Percentiles rank a stretch among this genome's conserved stretches.
phyloP scores from a whole-genome alignment of 179 eudicot species.

The Amaranthus tricolor region DNA sequence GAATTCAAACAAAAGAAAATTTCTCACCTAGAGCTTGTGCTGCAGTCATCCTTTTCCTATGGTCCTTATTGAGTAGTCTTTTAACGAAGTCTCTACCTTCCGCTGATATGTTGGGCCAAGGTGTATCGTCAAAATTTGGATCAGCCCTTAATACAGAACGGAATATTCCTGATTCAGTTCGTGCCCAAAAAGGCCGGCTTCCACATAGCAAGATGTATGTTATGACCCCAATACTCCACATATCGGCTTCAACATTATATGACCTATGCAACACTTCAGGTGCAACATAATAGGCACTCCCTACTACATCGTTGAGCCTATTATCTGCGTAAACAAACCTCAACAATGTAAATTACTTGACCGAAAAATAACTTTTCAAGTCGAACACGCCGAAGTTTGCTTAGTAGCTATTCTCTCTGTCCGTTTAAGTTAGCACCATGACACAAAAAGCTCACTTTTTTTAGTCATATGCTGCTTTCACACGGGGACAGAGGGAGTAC shows the following conservation, averaged over 20 bases:
- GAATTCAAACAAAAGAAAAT: not conserved
- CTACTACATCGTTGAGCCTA: slow-evolving; percentile 91
- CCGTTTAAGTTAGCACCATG: too few species aligned
- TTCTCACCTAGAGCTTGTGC: slow-evolving; percentile 82
- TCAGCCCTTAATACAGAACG: slow-evolving; percentile 88
- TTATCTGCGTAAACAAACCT: slow-evolving; percentile 48
- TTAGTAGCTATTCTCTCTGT: not conserved
- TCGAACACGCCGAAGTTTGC: too few species aligned
- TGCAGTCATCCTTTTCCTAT: slow-evolving; percentile 92
- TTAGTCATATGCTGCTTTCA: too few species aligned
- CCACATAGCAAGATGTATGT: slow-evolving; percentile 92
- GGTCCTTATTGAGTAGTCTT: slow-evolving; percentile 84
- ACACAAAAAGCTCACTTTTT: too few species aligned
- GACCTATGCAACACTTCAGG: slow-evolving; percentile 98
- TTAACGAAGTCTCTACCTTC: slow-evolving; percentile 89
- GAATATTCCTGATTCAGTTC: slow-evolving; percentile 96
- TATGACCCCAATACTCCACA: slow-evolving; percentile 96
- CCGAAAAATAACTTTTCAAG: not conserved
- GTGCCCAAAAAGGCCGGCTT: slow-evolving; percentile 94
- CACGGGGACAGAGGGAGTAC: too few species aligned
- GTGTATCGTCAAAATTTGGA: slow-evolving; percentile 81
- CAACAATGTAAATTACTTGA: not conserved
- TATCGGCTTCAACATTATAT: slow-evolving; percentile 80
- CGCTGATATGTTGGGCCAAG: slow-evolving; percentile 80
- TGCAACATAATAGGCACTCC: slow-evolving; percentile 96